phyloP scores from a whole-genome alignment of 164 flowering plant species.

The Nymphaea thermarum region DNA sequence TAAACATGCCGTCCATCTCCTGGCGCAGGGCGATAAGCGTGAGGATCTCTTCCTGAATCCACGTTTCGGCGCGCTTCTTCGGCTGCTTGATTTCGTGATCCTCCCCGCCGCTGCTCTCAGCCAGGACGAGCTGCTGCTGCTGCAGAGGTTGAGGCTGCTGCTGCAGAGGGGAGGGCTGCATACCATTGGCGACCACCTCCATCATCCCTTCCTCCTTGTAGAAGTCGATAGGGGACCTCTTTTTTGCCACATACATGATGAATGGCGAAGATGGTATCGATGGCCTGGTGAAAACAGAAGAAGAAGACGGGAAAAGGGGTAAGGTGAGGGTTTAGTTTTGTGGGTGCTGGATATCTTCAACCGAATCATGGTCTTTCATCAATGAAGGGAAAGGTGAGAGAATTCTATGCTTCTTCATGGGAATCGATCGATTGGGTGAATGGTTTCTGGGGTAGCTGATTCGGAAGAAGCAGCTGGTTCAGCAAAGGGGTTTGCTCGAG shows the following conservation, averaged over 20 bases:
- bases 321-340: no score
- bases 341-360: not conserved
- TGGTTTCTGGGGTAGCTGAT: not conserved
- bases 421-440: not conserved
- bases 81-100: conserved; percentile 60
- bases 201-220: conserved; percentile 57
- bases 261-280: not conserved
- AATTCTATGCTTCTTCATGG: not conserved
- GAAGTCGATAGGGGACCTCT: conserved; percentile 48
- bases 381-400: not conserved
- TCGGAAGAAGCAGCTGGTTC: not conserved
- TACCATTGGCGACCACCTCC: conserved; percentile 34
- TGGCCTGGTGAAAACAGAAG: not conserved
- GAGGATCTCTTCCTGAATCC: conserved; percentile 85
- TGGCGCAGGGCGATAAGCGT: conserved; percentile 45
- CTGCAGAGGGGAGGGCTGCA: conserved; percentile 17
- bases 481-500: not conserved
- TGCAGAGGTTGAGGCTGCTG: conserved; percentile 15
- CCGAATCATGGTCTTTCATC: not conserved
- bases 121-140: conserved; percentile 32
- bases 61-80: conserved; percentile 87
- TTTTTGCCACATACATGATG: conserved; percentile 48
- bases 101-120: conserved; percentile 51
- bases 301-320: no score
- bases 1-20: conserved; percentile 66